phyloP scores from a whole-genome alignment of 495 filamentous ascomycete species.

The Parathielavia appendiculata region DNA sequence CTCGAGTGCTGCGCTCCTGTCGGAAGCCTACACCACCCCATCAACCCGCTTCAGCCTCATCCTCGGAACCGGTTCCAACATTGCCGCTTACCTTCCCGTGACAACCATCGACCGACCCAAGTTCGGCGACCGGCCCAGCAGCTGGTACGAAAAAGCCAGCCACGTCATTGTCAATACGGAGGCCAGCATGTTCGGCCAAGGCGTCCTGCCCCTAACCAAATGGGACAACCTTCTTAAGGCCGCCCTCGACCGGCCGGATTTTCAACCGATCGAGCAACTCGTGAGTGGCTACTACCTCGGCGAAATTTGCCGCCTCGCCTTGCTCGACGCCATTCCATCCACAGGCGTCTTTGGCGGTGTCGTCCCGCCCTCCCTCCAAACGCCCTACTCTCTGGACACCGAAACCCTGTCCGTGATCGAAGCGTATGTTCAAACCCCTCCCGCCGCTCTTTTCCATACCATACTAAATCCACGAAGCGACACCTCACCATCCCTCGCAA shows the following conservation, averaged over 20 bases:
- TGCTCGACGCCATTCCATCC: constrained; percentile 57
- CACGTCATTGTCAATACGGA: constrained; percentile 77
- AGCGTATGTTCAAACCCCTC: constrained; percentile 38
- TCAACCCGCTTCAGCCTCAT: constrained; percentile 57
- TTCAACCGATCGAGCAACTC: constrained; percentile 81
- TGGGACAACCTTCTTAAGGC: constrained; percentile 65
- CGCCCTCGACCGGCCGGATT: constrained; percentile 65
- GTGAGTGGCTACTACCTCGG: constrained; percentile 79
- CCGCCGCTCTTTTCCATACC: neutral
- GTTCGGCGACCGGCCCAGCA: constrained; percentile 47
- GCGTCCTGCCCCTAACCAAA: constrained; percentile 62
- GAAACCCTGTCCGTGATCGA: constrained; percentile 57
- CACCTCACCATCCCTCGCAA: constrained; percentile 29
- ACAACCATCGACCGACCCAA: constrained; percentile 48
- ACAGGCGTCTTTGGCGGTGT: constrained; percentile 53
- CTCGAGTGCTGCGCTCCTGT: constrained; percentile 71
- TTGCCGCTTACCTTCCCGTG: constrained; percentile 49
- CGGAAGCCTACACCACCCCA: constrained; percentile 64
- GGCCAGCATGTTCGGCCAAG: constrained; percentile 72
- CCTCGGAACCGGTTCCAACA: constrained; percentile 54
- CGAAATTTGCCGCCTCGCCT: constrained; percentile 66
- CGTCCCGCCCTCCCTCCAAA: constrained; percentile 47
- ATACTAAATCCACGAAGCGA: constrained; percentile 26
- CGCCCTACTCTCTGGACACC: constrained; percentile 57
- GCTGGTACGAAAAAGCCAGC: constrained; percentile 52